Evolutionary conservation across 306 rosid genomes (phyloP).

Genomic region (Alnus rubra): DNA sequence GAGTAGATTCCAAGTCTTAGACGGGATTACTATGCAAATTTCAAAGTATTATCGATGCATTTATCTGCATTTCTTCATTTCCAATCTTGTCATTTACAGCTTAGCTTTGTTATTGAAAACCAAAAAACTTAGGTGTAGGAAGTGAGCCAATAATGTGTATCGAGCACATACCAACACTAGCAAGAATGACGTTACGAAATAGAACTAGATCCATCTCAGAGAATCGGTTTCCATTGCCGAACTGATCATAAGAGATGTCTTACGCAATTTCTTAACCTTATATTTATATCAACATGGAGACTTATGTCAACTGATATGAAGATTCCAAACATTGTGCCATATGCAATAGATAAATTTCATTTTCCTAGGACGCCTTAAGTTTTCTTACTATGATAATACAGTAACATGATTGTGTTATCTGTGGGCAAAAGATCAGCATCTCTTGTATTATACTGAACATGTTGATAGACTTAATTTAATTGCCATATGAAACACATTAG

Average conservation of each 20-base stretch:
- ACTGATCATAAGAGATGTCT: no score
- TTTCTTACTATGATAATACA: conserved; percentile 12
- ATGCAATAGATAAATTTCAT: conserved; percentile 20
- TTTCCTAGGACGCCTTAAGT: conserved; percentile 21
- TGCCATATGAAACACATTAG: background rate
- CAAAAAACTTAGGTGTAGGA: background rate
- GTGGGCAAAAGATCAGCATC: conserved; percentile 2
- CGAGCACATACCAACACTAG: no score
- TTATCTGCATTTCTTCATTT: background rate
- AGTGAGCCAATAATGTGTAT: background rate
- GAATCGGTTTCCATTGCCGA: no score
- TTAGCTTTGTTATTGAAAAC: background rate
- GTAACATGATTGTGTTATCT: conserved; percentile 2
- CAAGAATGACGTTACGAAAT: no score
- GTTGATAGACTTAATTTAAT: background rate
- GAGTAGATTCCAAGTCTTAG: background rate
- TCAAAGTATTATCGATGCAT: background rate
- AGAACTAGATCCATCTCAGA: no score
- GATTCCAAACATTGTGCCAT: conserved; percentile 12
- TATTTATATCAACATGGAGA: background rate
- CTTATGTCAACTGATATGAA: background rate
- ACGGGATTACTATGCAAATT: background rate
- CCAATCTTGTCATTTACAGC: background rate
- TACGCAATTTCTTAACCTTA: no score
- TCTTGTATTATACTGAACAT: background rate